Conservation (phyloP, 306 rosid genomes). For the Quercus mongolica region DNA sequence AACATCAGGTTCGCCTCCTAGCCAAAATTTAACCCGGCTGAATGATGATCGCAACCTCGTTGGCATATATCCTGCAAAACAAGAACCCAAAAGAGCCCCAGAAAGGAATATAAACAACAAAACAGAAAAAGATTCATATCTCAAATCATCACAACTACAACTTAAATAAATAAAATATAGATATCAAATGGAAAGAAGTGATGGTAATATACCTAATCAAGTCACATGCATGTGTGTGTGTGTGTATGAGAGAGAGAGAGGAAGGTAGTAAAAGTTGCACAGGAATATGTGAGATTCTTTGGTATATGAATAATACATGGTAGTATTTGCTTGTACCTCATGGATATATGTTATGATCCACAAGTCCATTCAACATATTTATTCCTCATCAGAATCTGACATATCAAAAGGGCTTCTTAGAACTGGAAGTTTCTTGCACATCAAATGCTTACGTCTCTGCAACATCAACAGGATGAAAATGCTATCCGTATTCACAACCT, state of each 20-base stretch:
- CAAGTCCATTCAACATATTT: slow-evolving; percentile 17
- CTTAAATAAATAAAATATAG: not conserved
- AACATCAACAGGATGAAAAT: slow-evolving; percentile 61
- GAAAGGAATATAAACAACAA: slow-evolving; percentile 13
- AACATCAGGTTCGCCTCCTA: slow-evolving; percentile 18
- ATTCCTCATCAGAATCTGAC: slow-evolving; percentile 36
- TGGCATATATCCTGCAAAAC: slow-evolving; percentile 26
- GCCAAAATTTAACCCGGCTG: slow-evolving; percentile 20
- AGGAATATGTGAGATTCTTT: not conserved
- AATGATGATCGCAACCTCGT: slow-evolving; percentile 20
- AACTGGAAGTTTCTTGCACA: slow-evolving; percentile 75
- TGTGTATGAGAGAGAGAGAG: not conserved
- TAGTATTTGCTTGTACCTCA: slow-evolving; percentile 29
- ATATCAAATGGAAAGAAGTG: not conserved
- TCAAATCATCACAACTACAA: not conserved
- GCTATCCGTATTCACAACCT: slow-evolving; percentile 65
- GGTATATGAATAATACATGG: not conserved
- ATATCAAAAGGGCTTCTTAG: slow-evolving; percentile 30
- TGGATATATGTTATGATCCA: slow-evolving; percentile 17
- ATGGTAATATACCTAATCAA: not conserved
- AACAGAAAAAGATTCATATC: not conserved
- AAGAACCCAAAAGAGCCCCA: not conserved
- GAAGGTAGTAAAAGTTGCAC: not conserved
- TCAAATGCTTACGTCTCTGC: slow-evolving; percentile 93
- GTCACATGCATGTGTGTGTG: not conserved